phyloP scores from a whole-genome alignment of 768 basidiomycete genomes.

The Mycena epipterygia region DNA sequence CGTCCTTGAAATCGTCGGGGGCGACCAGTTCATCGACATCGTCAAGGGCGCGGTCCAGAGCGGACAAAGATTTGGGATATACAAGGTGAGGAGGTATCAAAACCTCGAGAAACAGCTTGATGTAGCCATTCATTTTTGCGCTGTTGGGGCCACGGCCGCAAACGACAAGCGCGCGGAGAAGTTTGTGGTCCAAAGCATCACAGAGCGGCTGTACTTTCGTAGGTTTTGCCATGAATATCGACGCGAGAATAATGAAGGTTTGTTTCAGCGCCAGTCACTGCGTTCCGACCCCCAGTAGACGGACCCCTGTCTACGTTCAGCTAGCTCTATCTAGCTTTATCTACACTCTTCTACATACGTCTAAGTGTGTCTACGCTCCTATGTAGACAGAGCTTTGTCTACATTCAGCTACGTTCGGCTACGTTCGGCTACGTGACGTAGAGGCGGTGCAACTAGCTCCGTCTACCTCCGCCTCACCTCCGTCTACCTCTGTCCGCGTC shows the following conservation, averaged over 20 bases:
- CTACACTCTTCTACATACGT: too few relatives aligned
- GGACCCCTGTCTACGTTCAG: too few relatives aligned
- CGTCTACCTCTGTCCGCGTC: too few relatives aligned
- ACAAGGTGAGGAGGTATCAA: background rate
- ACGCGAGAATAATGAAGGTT: background rate
- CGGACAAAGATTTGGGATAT: background rate
- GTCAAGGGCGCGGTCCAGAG: background rate
- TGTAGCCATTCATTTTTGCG: background rate
- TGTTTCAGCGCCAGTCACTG: too few relatives aligned
- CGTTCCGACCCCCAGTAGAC: too few relatives aligned
- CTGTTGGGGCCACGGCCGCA: background rate
- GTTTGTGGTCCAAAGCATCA: background rate
- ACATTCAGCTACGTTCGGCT: too few relatives aligned
- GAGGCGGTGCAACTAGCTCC: too few relatives aligned
- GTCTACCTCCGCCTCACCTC: too few relatives aligned
- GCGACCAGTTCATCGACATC: background rate
- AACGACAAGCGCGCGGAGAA: background rate
- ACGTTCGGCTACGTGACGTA: too few relatives aligned
- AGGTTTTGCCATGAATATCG: background rate
- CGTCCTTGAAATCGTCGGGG: background rate
- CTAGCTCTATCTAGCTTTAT: too few relatives aligned
- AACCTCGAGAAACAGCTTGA: background rate
- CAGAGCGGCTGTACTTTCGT: background rate
- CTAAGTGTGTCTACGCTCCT: too few relatives aligned
- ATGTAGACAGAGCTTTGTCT: too few relatives aligned